Conservation (phyloP, 768 basidiomycete genomes). For the Dentipellis fragilis region DNA sequence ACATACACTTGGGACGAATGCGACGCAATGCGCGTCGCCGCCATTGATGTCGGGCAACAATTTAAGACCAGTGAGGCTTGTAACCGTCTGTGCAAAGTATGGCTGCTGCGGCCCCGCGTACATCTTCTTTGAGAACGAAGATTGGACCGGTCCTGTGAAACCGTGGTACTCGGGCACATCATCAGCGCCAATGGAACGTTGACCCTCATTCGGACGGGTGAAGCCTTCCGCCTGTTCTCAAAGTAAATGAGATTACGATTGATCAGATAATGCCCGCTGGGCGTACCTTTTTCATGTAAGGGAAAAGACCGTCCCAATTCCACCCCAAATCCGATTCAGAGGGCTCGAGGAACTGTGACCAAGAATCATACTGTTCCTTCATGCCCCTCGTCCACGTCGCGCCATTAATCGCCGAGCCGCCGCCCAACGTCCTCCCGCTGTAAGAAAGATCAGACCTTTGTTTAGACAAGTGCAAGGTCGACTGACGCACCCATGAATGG, state of each 20-base stretch:
- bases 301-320: conserved; percentile 5
- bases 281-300: not conserved
- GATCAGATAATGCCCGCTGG: too few species aligned
- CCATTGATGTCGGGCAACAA: not conserved
- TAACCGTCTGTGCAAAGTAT: conserved; percentile 31
- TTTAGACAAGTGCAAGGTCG: not conserved
- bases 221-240: not conserved
- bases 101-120: conserved; percentile 47
- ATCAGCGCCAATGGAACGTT: not conserved
- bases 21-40: not conserved
- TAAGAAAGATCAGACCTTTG: not conserved
- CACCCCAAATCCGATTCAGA: conserved; percentile 17
- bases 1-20: not conserved
- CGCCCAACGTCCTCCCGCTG: conserved; percentile 33
- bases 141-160: conserved; percentile 41
- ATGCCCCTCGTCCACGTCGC: conserved; percentile 35
- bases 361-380: conserved; percentile 34
- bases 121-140: conserved; percentile 41
- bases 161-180: conserved; percentile 40
- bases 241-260: too few species aligned
- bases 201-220: not conserved
- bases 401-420: conserved; percentile 36
- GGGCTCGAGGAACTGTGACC: conserved; percentile 24
- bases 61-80: not conserved
- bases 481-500: not conserved